Conservation (phyloP, 2,329 filamentous ascomycete genomes). For the Aspergillus viridinutans region DNA sequence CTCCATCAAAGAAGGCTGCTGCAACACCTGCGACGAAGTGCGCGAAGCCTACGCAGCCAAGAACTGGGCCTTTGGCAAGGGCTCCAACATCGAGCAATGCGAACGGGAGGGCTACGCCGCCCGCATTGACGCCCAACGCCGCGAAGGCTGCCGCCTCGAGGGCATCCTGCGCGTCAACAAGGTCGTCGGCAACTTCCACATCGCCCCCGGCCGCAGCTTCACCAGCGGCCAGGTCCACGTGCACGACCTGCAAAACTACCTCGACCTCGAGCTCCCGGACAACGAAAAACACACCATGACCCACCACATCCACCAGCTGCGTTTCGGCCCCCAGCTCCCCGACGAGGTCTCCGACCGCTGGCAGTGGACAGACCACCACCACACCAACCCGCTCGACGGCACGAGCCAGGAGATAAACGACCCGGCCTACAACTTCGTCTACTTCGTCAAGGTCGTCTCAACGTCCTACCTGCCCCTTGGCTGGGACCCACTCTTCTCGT, state of each 20-base stretch:
- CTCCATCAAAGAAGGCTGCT: slow-evolving; percentile 80
- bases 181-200: slow-evolving; percentile 97
- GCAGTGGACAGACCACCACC: slow-evolving; percentile 85
- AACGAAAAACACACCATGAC: slow-evolving; percentile 77
- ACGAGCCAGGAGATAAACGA: slow-evolving; percentile 73
- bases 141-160: slow-evolving; percentile 92
- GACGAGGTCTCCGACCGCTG: slow-evolving; percentile 57
- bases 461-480: slow-evolving; percentile 92
- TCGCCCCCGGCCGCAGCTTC: slow-evolving; percentile 93
- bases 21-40: slow-evolving; percentile 95
- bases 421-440: slow-evolving; percentile 93
- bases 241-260: slow-evolving; percentile 95
- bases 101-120: slow-evolving; percentile 90
- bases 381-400: slow-evolving; percentile 78
- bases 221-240: slow-evolving; percentile 96
- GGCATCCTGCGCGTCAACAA: slow-evolving; percentile 94
- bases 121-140: slow-evolving; percentile 78
- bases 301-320: slow-evolving; percentile 80
- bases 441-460: slow-evolving; percentile 97
- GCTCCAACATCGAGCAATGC: slow-evolving; percentile 92
- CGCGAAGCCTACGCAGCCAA: slow-evolving; percentile 85
- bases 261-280: slow-evolving; percentile 59
- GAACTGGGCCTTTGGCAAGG: slow-evolving; percentile 90
- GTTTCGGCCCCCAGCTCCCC: slow-evolving; percentile 89
- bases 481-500: slow-evolving; percentile 63